Base-by-base conservation (phyloP, 176 grass and related monocot genomes). In the Carex myosuroides region DNA sequence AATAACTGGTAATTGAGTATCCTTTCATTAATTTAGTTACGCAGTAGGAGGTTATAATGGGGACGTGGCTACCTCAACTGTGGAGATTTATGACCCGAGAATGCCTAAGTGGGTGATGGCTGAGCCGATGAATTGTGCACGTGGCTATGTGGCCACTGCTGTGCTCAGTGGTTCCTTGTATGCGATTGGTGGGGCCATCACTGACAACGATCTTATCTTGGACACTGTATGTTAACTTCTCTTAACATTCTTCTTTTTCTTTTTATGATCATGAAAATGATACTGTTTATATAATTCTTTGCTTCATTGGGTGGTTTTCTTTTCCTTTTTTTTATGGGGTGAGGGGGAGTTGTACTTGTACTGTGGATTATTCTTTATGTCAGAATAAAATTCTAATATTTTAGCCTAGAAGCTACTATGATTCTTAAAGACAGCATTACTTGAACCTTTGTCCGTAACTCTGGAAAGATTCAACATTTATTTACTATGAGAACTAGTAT, bases 81-180 rank as follows among this genome's bases (percentile, higher is more conserved):
- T 97, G 56, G 92, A 97, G 81, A 32, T 88, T 22, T 92, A 87
- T 0, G 92, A 97, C 85, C 95, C 95, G 71, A 88, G 90, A 24
- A 88, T 92, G 80, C 79, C 80, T 0, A 85, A 79, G 7, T 94
- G 95, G 92, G 79, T 91, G 84, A 87, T 46, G 69, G 65, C 35
- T 0, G 95, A 92, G 57, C 86, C 92, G 24, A 90, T 97, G 92
- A 92, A 85, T 65, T 56, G 80, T 66, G 79, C 66, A 4, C 85
- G 92, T 94, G 95, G 95, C 70, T 97, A 94, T 73, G 87, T 89
- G 80, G 69, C 92, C 69, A 87, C 92, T 30, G 85, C 87, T 13
- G 90, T 92, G 67, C 84, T 97, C 24, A 87, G 87, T 61, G 79
- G 84, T 11, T 89, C 89, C 0, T 81, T 97, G 75, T 98, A 84